Conservation (phyloP, 2,329 filamentous ascomycete species). For the Acarospora socialis region DNA sequence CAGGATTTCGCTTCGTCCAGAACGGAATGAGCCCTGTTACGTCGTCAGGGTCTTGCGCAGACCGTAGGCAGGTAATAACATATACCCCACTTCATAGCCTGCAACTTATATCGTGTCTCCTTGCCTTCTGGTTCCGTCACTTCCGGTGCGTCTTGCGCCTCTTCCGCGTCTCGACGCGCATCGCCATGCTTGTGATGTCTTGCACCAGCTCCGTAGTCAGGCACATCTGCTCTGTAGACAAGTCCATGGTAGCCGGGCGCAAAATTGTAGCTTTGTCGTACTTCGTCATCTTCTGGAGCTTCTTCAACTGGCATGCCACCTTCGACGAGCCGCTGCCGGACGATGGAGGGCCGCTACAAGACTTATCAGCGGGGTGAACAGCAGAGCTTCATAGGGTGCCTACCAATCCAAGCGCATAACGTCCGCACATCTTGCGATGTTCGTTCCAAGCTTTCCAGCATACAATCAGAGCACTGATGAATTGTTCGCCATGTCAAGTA, state of each 20-base stretch:
- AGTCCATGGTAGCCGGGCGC: slow-evolving; percentile 75
- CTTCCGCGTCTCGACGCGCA: slow-evolving; percentile 12
- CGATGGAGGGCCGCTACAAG: slow-evolving; percentile 56
- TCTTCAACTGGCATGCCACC: slow-evolving; percentile 60
- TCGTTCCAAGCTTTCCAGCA: no score
- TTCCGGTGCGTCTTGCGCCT: slow-evolving; percentile 10
- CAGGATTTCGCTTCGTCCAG: slow-evolving; percentile 76
- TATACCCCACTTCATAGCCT: slow-evolving; percentile 81
- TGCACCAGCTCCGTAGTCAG: slow-evolving; percentile 42
- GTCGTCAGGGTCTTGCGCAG: background rate
- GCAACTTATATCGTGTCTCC: slow-evolving; percentile 58
- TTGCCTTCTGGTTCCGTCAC: slow-evolving; percentile 12
- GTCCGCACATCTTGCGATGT: slow-evolving; percentile 50
- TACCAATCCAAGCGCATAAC: slow-evolving; percentile 51
- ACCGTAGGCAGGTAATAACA: no score
- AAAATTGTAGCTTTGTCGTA: slow-evolving; percentile 78
- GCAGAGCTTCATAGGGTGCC: slow-evolving; percentile 15
- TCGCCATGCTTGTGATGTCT: slow-evolving; percentile 15
- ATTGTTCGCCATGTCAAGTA: no score
- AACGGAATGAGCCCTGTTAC: slow-evolving; percentile 61
- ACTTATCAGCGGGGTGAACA: slow-evolving; percentile 6
- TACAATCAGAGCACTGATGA: no score
- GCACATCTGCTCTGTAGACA: slow-evolving; percentile 66
- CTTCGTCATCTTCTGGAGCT: slow-evolving; percentile 54
- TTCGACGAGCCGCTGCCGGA: slow-evolving; percentile 58